Evolutionary conservation across 495 filamentous ascomycete species (phyloP), one percentile per base, ranked within the genome.

Genomic region (Bombardia bombarda): DNA sequence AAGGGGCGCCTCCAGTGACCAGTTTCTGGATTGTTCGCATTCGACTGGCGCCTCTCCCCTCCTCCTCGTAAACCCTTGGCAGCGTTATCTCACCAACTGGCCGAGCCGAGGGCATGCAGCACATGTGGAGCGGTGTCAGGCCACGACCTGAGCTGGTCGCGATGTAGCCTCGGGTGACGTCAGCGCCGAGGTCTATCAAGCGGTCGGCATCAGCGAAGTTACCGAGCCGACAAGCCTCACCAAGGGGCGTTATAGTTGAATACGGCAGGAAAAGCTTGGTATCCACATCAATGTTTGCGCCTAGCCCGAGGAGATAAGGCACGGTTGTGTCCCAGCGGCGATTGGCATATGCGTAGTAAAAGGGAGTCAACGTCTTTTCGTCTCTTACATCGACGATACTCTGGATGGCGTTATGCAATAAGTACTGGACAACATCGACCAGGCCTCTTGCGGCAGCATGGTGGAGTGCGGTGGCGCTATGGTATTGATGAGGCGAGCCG

Each of bases 321-420:
- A 67, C 23, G 14, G 54, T 62, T 4, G 51, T 30, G 14, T 41
- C 43, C 59, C 61, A 65, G 7, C 45, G 60, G 16, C 53, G 49
- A 28, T 43, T 23, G n/a, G 50, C 57, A 25, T 62, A 65, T 16
- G 66, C 66, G 32, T 65, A 53, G 24, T 49, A 58, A 7, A 69
- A 45, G 17, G 66, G 64, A 8, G 62, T 63, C n/a, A 56, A 37
- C 1, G 51, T 52, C 38, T 22, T 24, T 14, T 47, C 28, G 42
- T 69, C 64, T 10, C 43, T 31, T 7, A 55, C 41, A 24, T 63
- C 49, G 17, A 67, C 31, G 31, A 55, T 45, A 13, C 50, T 38
- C 38, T 62, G 53, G 19, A 55, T 50, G 2, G 54, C 52, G n/a
- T 42, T 36, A 5, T 52, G 34, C 24, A 66, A 14, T 31, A 69